These are phyloP conservation scores for Scopulariopsis brevicaulis DNA, from an alignment of 2,329 filamentous ascomycete genomes.

Conservation along the genomic window DNA sequence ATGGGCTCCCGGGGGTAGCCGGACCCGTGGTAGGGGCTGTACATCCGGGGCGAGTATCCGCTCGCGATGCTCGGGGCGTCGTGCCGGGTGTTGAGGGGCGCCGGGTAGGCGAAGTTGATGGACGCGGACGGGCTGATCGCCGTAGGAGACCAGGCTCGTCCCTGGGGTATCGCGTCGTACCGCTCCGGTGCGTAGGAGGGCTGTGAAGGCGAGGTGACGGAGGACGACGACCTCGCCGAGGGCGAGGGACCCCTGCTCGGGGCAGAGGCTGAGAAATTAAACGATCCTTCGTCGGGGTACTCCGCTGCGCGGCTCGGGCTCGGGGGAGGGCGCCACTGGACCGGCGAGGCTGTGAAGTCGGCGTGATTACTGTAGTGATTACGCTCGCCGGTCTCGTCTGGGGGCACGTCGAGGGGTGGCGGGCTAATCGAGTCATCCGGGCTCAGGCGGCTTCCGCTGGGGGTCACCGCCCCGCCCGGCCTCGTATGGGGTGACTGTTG, in stretches of 20 bases:
- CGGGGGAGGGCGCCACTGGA: background rate
- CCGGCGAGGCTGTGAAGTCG: background rate
- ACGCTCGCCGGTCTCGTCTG: background rate
- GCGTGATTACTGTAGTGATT: background rate
- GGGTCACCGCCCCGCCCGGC: background rate
- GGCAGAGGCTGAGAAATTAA: background rate
- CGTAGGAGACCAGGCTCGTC: background rate
- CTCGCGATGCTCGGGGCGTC: background rate
- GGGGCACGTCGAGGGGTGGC: background rate
- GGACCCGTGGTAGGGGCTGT: background rate
- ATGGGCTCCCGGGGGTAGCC: constrained; percentile 10
- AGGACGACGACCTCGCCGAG: background rate
- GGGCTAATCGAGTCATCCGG: background rate
- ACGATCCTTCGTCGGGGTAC: background rate
- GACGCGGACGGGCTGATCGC: background rate
- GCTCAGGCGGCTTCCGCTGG: background rate
- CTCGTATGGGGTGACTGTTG: background rate
- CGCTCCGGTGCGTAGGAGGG: background rate
- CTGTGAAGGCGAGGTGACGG: background rate
- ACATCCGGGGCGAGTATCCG: background rate
- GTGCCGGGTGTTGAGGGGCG: background rate
- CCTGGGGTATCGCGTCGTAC: background rate
- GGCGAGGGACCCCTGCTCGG: background rate
- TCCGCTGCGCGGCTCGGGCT: background rate
- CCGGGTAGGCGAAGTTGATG: background rate